Evolutionary conservation across 2,329 filamentous ascomycete species (phyloP).

Genomic region (Davidsoniella eucalypti): DNA sequence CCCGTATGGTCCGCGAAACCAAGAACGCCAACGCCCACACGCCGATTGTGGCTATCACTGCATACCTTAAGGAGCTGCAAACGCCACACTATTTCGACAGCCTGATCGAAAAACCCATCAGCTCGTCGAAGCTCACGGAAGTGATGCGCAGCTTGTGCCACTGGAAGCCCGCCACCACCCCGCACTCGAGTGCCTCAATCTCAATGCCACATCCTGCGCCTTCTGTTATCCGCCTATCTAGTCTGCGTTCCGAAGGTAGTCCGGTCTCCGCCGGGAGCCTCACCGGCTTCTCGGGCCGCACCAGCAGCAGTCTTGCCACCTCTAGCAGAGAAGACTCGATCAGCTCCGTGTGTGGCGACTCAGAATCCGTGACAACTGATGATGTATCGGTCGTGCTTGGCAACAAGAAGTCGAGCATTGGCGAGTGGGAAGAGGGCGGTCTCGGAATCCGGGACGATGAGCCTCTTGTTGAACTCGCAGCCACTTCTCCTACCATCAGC

Average conservation of each 20-base stretch:
- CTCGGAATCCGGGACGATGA: slow-evolving; percentile 41
- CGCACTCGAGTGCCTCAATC: slow-evolving; percentile 26
- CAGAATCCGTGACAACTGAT: slow-evolving; percentile 61
- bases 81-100: slow-evolving; percentile 92
- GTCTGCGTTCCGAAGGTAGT: slow-evolving; percentile 55
- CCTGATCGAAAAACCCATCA: slow-evolving; percentile 91
- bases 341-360: slow-evolving; percentile 75
- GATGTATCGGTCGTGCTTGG: slow-evolving; percentile 56
- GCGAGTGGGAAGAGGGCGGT: slow-evolving; percentile 65
- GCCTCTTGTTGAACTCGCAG: slow-evolving; percentile 12
- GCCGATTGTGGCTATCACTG: slow-evolving; percentile 89
- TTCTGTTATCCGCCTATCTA: slow-evolving; percentile 49
- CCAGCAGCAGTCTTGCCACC: slow-evolving; percentile 59
- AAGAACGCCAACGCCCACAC: slow-evolving; percentile 90
- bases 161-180: slow-evolving; percentile 63
- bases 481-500: slow-evolving; percentile 14
- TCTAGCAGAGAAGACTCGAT: slow-evolving; percentile 82
- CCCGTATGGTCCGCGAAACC: slow-evolving; percentile 93
- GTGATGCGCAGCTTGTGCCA: slow-evolving; percentile 77
- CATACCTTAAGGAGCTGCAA: slow-evolving; percentile 93
- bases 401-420: slow-evolving; percentile 42
- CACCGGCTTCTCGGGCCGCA: slow-evolving; percentile 39
- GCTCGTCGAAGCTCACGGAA: slow-evolving; percentile 76
- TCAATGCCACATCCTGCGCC: slow-evolving; percentile 42
- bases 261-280: slow-evolving; percentile 63